phyloP scores from a whole-genome alignment of 208 protist species.

The Wallacemonas sp. region DNA sequence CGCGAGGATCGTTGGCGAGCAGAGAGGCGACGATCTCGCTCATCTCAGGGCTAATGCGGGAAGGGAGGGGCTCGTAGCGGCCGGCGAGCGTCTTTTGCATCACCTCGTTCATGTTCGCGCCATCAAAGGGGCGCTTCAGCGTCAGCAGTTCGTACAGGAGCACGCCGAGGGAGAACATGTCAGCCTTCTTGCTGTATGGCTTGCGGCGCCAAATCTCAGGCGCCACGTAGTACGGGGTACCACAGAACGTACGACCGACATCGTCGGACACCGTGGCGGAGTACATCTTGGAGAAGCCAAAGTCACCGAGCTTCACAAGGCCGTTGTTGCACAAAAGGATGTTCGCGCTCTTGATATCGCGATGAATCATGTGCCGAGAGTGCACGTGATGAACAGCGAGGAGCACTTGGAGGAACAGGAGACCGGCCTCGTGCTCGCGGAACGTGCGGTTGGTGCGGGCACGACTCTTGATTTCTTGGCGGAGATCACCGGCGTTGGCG shows the following conservation, averaged over 20 bases:
- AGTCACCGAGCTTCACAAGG: slow-evolving; percentile 85
- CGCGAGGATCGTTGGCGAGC: slow-evolving; percentile 47
- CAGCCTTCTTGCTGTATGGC: slow-evolving; percentile 93
- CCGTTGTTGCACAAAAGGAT: slow-evolving; percentile 80
- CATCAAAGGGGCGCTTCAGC: slow-evolving; percentile 78
- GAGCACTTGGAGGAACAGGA: slow-evolving; percentile 76
- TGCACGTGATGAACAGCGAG: slow-evolving; percentile 86
- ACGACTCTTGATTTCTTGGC: slow-evolving; percentile 70
- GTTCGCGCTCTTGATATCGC: slow-evolving; percentile 89
- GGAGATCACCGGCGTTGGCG: slow-evolving; percentile 84
- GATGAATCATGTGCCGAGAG: slow-evolving; percentile 78
- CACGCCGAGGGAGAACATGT: slow-evolving; percentile 92
- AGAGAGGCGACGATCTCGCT: slow-evolving; percentile 52
- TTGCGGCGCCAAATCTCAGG: slow-evolving; percentile 92
- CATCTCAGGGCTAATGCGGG: slow-evolving; percentile 60
- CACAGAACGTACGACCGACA: slow-evolving; percentile 72
- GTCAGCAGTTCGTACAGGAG: slow-evolving; percentile 88
- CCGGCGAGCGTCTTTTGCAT: slow-evolving; percentile 70
- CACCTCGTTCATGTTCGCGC: slow-evolving; percentile 70
- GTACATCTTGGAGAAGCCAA: slow-evolving; percentile 78
- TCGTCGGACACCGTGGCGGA: slow-evolving; percentile 51
- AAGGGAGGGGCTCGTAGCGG: slow-evolving; percentile 52
- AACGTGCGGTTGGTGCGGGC: slow-evolving; percentile 39
- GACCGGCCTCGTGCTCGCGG: slow-evolving; percentile 63
- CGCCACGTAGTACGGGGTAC: slow-evolving; percentile 91